Evolutionary conservation across 345 rosid genomes (phyloP), one percentile per base, ranked within the genome.

Genomic region (Kandelia obovata): DNA sequence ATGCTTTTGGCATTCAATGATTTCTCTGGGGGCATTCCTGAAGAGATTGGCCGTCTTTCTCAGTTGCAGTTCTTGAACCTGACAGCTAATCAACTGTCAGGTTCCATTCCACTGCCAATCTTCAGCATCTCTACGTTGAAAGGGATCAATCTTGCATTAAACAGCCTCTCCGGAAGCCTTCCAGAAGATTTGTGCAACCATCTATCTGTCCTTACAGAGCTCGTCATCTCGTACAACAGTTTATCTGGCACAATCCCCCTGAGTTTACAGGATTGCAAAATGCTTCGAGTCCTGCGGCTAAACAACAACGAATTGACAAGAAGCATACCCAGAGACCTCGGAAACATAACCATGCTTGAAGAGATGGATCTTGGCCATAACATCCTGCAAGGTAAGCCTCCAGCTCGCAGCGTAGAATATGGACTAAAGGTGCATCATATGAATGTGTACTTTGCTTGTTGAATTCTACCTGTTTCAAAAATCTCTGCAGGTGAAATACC

Each of bases 331-430:
- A 31, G 1, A 10, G 60, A 20, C 5, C 21, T 65, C 47, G 75
- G 52, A 11, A 72, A 72, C 56, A 23, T 65, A 17, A 72, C 76
- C 9, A 34, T 43, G 37, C 53, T 72, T 31, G 16, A 53, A 55
- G 27, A 39, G 7, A 34, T 71, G 20, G 19, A 17, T 15, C 28
- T 71, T 9, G 27, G 47, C 25, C 52, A 2, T 11, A 63, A 71
- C 28, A 5, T 19, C 52, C 30, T 63, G 27, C 19, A 58, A 47
- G 72, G 64, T 68, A 67, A 39, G 15, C 47, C 47, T 39, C 47
- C 47, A 10, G 9, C 47, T 39, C 3, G 3, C 13, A 9, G 10
- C 43, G 9, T 8, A 37, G 43, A 37, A 8, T 37, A 8, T 37
- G 11, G 43, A 39, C 47, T 2, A 39, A 0, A 10, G 47, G 13